These are phyloP conservation scores for Candida piceae DNA, from an alignment of 805 yeast species.

Conservation along the genomic window DNA sequence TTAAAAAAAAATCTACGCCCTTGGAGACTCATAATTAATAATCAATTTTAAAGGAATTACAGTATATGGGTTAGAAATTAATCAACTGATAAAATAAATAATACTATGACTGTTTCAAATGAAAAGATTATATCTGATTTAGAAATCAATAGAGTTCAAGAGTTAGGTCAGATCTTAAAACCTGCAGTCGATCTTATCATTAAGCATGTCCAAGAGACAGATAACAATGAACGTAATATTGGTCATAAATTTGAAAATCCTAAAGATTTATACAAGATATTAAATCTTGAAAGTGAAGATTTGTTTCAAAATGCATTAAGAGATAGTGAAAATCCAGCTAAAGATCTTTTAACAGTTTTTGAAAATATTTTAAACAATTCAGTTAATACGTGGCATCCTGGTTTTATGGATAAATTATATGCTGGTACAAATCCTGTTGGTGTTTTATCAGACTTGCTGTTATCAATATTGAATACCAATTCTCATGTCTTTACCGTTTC, in stretches of 20 bases:
- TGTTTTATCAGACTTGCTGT: constrained; percentile 61
- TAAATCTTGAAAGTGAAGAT: constrained; percentile 32
- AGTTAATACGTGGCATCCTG: constrained; percentile 83
- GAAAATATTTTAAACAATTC: constrained; percentile 59
- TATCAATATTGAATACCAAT: constrained; percentile 72
- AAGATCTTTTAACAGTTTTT: constrained; percentile 44
- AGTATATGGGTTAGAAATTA: too few species aligned
- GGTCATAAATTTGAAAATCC: constrained; percentile 52
- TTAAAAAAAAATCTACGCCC: too few species aligned
- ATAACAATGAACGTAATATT: constrained; percentile 39
- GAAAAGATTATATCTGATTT: constrained; percentile 25
- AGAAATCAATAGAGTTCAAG: constrained; percentile 49
- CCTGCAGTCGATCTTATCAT: constrained; percentile 49
- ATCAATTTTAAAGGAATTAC: too few species aligned
- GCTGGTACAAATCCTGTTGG: constrained; percentile 88
- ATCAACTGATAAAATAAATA: not conserved
- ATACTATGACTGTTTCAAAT: constrained; percentile 1
- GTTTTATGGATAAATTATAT: constrained; percentile 77
- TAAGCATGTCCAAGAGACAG: constrained; percentile 44
- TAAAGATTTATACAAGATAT: constrained; percentile 32
- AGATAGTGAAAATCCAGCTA: constrained; percentile 14
- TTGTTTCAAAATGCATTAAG: constrained; percentile 18
- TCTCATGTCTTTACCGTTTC: constrained; percentile 83
- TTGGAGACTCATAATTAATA: too few species aligned
- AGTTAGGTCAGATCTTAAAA: constrained; percentile 49